Evolutionary conservation across 139 green algal genomes (phyloP).

Genomic region (Chlorella sp.): DNA sequence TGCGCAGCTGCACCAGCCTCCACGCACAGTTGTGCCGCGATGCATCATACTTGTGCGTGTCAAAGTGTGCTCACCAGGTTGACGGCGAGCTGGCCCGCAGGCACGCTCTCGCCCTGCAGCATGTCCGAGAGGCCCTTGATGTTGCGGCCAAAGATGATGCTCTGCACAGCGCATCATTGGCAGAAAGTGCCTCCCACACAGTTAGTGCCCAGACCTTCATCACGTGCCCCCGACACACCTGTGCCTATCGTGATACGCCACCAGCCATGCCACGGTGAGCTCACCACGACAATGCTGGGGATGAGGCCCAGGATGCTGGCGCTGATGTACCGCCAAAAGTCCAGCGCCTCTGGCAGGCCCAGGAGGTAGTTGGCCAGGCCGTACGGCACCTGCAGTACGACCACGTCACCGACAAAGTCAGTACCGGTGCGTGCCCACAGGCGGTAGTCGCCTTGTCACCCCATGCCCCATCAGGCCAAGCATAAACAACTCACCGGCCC

Average conservation of each 20-base stretch:
- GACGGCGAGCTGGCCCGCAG: neutral
- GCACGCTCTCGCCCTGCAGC: neutral
- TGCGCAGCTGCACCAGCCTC: too few species aligned
- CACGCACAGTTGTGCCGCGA: neutral
- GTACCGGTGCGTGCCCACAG: too few species aligned
- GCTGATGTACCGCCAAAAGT: neutral
- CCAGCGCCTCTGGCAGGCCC: neutral
- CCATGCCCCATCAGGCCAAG: too few species aligned
- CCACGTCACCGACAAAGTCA: too few species aligned
- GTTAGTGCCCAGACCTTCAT: too few species aligned
- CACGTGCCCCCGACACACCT: too few species aligned
- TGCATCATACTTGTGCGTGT: neutral
- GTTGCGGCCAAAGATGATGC: conserved; percentile 7
- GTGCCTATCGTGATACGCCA: too few species aligned
- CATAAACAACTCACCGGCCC: neutral
- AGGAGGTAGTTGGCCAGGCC: neutral
- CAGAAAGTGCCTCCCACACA: neutral
- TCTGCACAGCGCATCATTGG: neutral
- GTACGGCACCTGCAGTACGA: neutral
- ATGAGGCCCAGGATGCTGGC: conserved; percentile 1
- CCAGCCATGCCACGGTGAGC: too few species aligned
- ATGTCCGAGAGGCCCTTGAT: neutral
- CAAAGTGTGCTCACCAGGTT: neutral
- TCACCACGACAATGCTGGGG: neutral
- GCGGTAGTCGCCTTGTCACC: too few species aligned